A percentile compares a stretch with the other conserved stretches of the same genome.
Evolutionary conservation across 2,329 filamentous ascomycete genomes (phyloP).

Genomic region (Hymenoscyphus infarciens): DNA sequence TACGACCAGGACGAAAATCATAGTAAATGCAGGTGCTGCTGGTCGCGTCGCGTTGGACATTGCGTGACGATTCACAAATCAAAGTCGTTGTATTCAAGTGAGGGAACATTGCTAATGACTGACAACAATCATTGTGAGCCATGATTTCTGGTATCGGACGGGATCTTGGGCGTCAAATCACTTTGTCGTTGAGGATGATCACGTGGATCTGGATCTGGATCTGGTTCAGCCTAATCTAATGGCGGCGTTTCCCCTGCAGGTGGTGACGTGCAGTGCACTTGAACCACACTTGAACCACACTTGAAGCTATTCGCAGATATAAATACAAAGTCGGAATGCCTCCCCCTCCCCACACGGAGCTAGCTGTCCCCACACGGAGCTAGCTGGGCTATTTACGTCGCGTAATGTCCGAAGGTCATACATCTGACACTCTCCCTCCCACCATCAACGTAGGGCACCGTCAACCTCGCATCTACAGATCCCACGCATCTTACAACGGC

Average conservation of each 20-base stretch:
- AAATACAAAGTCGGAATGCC: background rate
- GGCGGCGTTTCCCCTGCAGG: no score
- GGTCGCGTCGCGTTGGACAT: background rate
- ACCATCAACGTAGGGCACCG: background rate
- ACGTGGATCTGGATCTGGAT: no score
- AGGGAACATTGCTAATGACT: background rate
- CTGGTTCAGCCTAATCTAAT: no score
- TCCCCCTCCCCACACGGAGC: background rate
- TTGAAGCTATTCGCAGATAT: no score
- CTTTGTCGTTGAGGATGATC: background rate
- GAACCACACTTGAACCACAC: no score
- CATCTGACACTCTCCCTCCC: background rate
- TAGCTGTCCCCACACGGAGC: background rate
- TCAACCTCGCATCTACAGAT: background rate
- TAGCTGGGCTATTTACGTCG: background rate
- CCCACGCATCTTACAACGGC: background rate
- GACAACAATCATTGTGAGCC: background rate
- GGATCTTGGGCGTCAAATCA: background rate
- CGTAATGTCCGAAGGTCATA: conserved; percentile 1
- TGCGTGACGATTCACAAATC: background rate
- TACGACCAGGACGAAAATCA: conserved; percentile 2
- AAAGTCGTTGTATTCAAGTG: background rate
- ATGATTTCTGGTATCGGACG: background rate
- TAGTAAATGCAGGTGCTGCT: background rate
- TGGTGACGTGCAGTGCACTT: no score